Percentiles rank a stretch among this genome's conserved stretches.
Conservation (phyloP, 352 stramenopile species). For the Plasmopara viticola region DNA sequence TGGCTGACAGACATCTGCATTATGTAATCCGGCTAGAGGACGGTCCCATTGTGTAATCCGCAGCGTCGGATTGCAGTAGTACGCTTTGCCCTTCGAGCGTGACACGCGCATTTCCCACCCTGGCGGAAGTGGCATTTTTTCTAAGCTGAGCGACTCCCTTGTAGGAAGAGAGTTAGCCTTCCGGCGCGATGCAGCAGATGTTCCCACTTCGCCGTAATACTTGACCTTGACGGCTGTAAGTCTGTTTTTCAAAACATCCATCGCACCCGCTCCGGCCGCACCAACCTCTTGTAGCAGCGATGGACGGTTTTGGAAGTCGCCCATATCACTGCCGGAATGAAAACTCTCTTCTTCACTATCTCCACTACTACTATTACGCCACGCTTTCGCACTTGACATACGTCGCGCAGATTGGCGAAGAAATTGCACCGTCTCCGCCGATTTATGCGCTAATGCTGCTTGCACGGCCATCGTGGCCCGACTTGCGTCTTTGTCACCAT, state of each 20-base stretch:
- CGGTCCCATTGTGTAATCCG: slow-evolving; percentile 83
- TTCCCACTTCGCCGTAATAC: slow-evolving; percentile 59
- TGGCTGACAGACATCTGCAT: slow-evolving; percentile 26
- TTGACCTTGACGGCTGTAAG: slow-evolving; percentile 76
- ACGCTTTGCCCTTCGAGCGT: slow-evolving; percentile 78
- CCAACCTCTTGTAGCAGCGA: slow-evolving; percentile 68
- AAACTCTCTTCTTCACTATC: slow-evolving; percentile 41
- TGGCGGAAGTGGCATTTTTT: slow-evolving; percentile 59
- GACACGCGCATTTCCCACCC: slow-evolving; percentile 79
- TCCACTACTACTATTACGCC: slow-evolving; percentile 31
- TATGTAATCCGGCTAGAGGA: slow-evolving; percentile 61
- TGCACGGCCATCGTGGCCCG: slow-evolving; percentile 45
- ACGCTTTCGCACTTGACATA: slow-evolving; percentile 56
- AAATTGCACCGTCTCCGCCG: slow-evolving; percentile 71
- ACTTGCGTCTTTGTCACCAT: slow-evolving; percentile 22
- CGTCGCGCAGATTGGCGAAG: slow-evolving; percentile 64
- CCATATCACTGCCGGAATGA: slow-evolving; percentile 41
- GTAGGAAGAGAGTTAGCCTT: slow-evolving; percentile 13
- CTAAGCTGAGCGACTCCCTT: slow-evolving; percentile 62
- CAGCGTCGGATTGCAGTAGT: slow-evolving; percentile 77
- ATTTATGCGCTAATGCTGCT: slow-evolving; percentile 60
- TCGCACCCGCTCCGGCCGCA: slow-evolving; percentile 44
- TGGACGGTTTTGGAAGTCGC: slow-evolving; percentile 37
- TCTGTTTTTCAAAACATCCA: slow-evolving; percentile 67
- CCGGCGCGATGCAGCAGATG: slow-evolving; percentile 9